Conservation (phyloP, 305 asterid genomes). For the Coffea humblotiana region DNA sequence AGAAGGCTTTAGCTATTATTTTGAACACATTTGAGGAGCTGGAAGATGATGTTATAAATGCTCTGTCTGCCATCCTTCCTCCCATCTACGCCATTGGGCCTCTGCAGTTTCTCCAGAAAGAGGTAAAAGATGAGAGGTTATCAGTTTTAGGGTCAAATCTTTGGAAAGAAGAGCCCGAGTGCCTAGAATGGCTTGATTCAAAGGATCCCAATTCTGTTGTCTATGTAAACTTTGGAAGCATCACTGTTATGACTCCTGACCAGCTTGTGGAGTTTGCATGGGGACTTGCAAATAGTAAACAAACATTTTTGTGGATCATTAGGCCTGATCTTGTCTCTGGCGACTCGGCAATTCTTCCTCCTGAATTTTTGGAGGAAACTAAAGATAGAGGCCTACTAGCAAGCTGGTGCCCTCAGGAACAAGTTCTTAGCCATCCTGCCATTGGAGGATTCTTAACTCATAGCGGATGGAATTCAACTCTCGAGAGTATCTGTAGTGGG, state of each 20-base stretch:
- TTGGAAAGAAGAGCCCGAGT: slow-evolving; percentile 51
- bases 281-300: slow-evolving; percentile 60
- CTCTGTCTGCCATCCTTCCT: slow-evolving; percentile 26
- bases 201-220: slow-evolving; percentile 41
- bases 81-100: slow-evolving; percentile 30
- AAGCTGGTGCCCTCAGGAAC: slow-evolving; percentile 58
- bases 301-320: slow-evolving; percentile 50
- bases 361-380: slow-evolving; percentile 37
- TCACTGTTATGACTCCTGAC: slow-evolving; percentile 38
- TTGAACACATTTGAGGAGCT: slow-evolving; percentile 25
- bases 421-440: slow-evolving; percentile 45
- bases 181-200: slow-evolving; percentile 54
- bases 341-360: slow-evolving; percentile 32
- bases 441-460: slow-evolving; percentile 64
- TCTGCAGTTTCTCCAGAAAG: slow-evolving; percentile 18
- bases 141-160: slow-evolving; percentile 43
- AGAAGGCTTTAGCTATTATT: slow-evolving; percentile 7
- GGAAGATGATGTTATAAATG: slow-evolving; percentile 17
- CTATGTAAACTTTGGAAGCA: slow-evolving; percentile 60
- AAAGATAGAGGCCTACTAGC: slow-evolving; percentile 37
- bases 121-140: slow-evolving; percentile 15
- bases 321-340: slow-evolving; percentile 57
- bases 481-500: slow-evolving; percentile 46
- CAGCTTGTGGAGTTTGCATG: slow-evolving; percentile 64
- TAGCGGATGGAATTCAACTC: slow-evolving; percentile 59